phyloP scores from a whole-genome alignment of 2,329 filamentous ascomycete genomes.

The Paracoccidioides brasiliensis region DNA sequence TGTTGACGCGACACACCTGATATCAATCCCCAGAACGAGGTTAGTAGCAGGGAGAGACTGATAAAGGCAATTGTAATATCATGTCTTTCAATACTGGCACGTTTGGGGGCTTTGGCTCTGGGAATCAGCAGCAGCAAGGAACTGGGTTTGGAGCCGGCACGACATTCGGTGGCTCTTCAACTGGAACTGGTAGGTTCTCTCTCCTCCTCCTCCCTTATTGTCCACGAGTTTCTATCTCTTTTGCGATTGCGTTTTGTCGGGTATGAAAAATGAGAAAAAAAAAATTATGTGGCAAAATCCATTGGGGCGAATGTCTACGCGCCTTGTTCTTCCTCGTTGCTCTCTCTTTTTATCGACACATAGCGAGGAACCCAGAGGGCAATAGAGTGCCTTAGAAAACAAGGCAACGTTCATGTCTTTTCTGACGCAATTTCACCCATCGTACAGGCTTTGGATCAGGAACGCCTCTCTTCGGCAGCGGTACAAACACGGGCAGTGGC shows the following conservation, averaged over 20 bases:
- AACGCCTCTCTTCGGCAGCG: conserved; percentile 27
- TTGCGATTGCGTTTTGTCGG: not conserved
- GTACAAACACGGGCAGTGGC: conserved; percentile 15
- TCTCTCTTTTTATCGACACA: not conserved
- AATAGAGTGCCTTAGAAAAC: conserved; percentile 2
- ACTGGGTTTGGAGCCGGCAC: conserved; percentile 10
- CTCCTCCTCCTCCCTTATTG: not conserved
- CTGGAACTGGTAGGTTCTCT: conserved; percentile 10
- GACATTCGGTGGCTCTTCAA: conserved; percentile 4
- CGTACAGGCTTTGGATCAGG: conserved; percentile 26
- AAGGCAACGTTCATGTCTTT: conserved; percentile 2
- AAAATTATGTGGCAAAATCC: not conserved
- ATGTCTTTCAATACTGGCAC: conserved; percentile 11
- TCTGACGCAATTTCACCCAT: conserved; percentile 9
- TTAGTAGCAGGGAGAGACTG: not conserved
- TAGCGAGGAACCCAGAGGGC: conserved; percentile 1
- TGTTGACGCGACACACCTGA: not conserved
- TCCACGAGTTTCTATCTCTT: not conserved
- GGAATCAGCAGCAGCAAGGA: conserved; percentile 10
- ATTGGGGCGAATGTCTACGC: not conserved
- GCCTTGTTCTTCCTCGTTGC: not conserved
- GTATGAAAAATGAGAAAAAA: not conserved
- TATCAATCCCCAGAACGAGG: not conserved
- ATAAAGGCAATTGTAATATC: not conserved
- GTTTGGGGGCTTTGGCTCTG: conserved; percentile 11